Evolutionary conservation across 2,329 filamentous ascomycete species (phyloP).

Genomic region (Parastagonospora nodorum): DNA sequence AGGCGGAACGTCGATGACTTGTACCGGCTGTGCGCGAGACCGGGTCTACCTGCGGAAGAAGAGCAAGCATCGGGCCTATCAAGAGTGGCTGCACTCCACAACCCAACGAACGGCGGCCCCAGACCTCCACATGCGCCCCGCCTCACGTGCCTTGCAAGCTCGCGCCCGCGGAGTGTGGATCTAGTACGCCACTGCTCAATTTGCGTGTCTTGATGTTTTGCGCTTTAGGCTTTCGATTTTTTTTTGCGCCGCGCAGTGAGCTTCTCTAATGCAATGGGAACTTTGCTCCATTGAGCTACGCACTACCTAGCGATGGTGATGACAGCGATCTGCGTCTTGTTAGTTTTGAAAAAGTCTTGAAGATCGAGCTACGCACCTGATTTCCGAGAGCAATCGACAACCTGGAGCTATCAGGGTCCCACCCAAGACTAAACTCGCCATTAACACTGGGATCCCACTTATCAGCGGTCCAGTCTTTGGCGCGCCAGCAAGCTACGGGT

Average conservation of each 20-base stretch:
- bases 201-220: neutral
- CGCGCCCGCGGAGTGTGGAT: conserved; percentile 5
- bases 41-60: conserved; percentile 8
- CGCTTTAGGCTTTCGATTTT: neutral
- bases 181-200: conserved; percentile 2
- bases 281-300: neutral
- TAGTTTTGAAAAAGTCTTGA: conserved; percentile 3
- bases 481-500: conserved; percentile 44
- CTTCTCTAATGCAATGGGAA: neutral
- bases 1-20: conserved; percentile 3
- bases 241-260: neutral
- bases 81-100: conserved; percentile 21
- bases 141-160: conserved; percentile 20
- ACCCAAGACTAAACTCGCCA: conserved; percentile 44
- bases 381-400: conserved; percentile 46
- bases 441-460: conserved; percentile 41
- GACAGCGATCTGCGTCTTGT: conserved; percentile 38
- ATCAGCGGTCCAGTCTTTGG: conserved; percentile 28
- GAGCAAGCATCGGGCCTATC: conserved; percentile 14
- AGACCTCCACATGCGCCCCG: conserved; percentile 26
- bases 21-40: conserved; percentile 1
- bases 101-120: conserved; percentile 13
- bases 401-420: conserved; percentile 46
- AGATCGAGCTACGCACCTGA: conserved; percentile 31
- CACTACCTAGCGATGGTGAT: conserved; percentile 37